These are phyloP conservation scores for Avena atlantica DNA, from an alignment of 176 grass and related monocot genomes.

Conservation along the genomic window DNA sequence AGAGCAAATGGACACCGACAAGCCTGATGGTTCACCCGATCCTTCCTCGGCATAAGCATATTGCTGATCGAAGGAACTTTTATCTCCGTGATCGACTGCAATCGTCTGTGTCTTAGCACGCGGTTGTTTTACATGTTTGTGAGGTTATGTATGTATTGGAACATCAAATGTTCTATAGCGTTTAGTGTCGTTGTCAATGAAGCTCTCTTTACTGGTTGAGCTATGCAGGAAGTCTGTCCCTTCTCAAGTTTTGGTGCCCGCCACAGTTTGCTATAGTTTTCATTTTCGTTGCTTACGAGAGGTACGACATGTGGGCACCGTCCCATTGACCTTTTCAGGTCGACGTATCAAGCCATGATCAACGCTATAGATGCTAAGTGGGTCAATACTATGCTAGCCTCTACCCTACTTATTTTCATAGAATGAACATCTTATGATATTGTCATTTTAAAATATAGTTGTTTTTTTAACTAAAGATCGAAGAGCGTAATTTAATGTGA, in stretches of 20 bases:
- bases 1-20: conserved; percentile 75
- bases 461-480: too few species aligned
- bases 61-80: not conserved
- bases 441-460: too few species aligned
- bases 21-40: conserved; percentile 41
- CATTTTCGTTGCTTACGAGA: not conserved
- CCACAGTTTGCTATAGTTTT: not conserved
- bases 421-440: too few species aligned
- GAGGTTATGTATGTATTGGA: conserved; percentile 7
- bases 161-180: not conserved
- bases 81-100: not conserved
- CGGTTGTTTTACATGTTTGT: not conserved
- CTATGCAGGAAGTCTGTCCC: not conserved
- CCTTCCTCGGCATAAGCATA: conserved; percentile 41
- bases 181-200: not conserved
- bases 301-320: not conserved
- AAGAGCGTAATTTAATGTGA: too few species aligned
- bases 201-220: not conserved
- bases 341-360: too few species aligned
- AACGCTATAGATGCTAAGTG: too few species aligned
- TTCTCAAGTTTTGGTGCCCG: not conserved
- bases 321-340: too few species aligned
- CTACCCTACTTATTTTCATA: too few species aligned
- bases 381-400: too few species aligned
- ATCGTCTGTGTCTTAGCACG: not conserved